phyloP scores from a whole-genome alignment of 2,329 filamentous ascomycete species.

The Scorias spongiosa region DNA sequence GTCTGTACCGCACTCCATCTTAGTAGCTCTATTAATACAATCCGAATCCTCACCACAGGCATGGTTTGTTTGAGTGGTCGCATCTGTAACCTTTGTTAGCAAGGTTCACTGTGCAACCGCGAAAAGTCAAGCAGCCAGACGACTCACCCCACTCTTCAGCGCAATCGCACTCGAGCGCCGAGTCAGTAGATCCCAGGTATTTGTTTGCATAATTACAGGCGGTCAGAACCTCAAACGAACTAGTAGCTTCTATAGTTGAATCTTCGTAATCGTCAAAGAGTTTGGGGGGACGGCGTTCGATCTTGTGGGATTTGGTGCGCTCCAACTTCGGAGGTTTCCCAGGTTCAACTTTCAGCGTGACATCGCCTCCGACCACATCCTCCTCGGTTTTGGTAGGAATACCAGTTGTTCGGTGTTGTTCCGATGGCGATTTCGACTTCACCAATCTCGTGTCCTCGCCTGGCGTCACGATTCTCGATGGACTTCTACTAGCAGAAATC shows the following conservation, averaged over 20 bases:
- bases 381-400: slow-evolving; percentile 30
- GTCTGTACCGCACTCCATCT: slow-evolving; percentile 84
- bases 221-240: slow-evolving; percentile 64
- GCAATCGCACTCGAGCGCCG: slow-evolving; percentile 92
- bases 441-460: slow-evolving; percentile 5
- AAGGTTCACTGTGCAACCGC: slow-evolving; percentile 2
- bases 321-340: slow-evolving; percentile 55
- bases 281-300: slow-evolving; percentile 43
- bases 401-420: slow-evolving; percentile 14
- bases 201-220: slow-evolving; percentile 87
- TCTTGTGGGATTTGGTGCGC: slow-evolving; percentile 59
- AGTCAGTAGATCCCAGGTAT: slow-evolving; percentile 77
- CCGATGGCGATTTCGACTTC: slow-evolving; percentile 13
- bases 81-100: slow-evolving; percentile 30
- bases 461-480: slow-evolving; percentile 9
- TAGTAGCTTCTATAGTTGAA: slow-evolving; percentile 58
- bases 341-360: slow-evolving; percentile 47
- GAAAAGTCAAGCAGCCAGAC: slow-evolving; percentile 3
- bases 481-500: slow-evolving; percentile 7
- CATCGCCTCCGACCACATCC: slow-evolving; percentile 43
- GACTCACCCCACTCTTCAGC: slow-evolving; percentile 82
- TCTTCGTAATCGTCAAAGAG: slow-evolving; percentile 66
- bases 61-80: slow-evolving; percentile 44
- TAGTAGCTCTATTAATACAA: slow-evolving; percentile 95
- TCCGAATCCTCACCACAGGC: slow-evolving; percentile 94